Base-by-base conservation (phyloP, 805 yeast genomes). In the Cyberlindnera petersonii region DNA sequence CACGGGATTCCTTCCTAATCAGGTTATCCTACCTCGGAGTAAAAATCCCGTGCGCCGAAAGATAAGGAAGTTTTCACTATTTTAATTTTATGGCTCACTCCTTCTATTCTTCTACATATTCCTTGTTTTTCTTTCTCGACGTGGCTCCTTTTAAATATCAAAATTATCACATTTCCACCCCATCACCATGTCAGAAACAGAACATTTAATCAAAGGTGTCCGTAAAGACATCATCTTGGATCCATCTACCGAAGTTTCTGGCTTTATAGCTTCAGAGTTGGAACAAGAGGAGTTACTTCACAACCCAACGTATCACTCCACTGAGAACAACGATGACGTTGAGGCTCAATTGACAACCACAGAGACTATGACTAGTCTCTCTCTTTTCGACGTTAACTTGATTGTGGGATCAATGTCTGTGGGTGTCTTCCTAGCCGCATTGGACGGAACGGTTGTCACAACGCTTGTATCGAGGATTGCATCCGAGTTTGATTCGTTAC, bases 391-490 rank as follows among this genome's bases (percentile, higher is more conserved):
- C 33, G 48, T 49, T 23, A 50, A 43, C 24, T 46, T 68, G 18
- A 65, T 72, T 10, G 55, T 72, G 40, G 55, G 60, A 0, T 69
- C 74, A 11, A 56, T 72, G 60, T 72, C 66, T 38, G 48, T 70
- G 17, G 67, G 73, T 30, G 67, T 75, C 0, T 80, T 76, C 48
- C 62, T 82, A 27, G 77, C 85, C 3, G 79, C 89, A 0, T 56
- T 82, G 42, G 91, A 82, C 53, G 68, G 75, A 15, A 82, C 89
- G 0, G 73, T 82, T 19, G 80, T 82, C 14, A 72, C 87, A 0
- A 81, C 88, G 1, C 60, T 81, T 20, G 61, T 81, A 50, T 68
- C 84, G 2, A 72, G 73, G 21, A 81, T 82, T 39, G 85, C 87
- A 1, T 77, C 85, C 2, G 87, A 82, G 49, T 71, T 82, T 51